A percentile compares a stretch with the other conserved stretches of the same genome.
Evolutionary conservation across 495 filamentous ascomycete species (phyloP).

Genomic region (Hypoxylon fuscum): DNA sequence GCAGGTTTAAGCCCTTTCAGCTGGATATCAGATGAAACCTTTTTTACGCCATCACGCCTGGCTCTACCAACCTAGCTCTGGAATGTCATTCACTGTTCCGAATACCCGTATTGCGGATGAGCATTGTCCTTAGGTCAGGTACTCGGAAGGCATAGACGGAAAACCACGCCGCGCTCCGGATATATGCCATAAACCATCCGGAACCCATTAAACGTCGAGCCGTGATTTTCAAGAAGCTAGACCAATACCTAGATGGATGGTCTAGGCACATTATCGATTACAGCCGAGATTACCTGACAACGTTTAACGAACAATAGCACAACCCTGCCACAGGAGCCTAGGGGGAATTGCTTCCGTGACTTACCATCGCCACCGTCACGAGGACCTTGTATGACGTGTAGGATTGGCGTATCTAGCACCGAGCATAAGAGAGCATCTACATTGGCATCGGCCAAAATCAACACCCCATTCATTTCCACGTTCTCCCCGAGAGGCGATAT

Average conservation of each 20-base stretch:
- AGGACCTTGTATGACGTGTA: slow-evolving; percentile 21
- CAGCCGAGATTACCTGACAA: neutral
- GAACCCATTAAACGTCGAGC: slow-evolving; percentile 9
- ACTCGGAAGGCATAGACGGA: too few relatives aligned
- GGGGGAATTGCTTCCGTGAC: slow-evolving; percentile 3
- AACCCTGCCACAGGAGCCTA: slow-evolving; percentile 8
- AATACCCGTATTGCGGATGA: neutral
- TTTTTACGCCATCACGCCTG: slow-evolving; percentile 1
- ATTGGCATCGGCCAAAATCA: slow-evolving; percentile 20
- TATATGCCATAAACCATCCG: slow-evolving; percentile 1
- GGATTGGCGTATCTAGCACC: slow-evolving; percentile 16
- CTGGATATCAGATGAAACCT: slow-evolving; percentile 65
- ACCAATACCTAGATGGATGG: slow-evolving; percentile 15
- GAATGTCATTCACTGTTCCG: neutral
- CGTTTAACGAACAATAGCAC: neutral
- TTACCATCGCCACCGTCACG: neutral
- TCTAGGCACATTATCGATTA: neutral
- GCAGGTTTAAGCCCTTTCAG: slow-evolving; percentile 73
- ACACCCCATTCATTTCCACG: slow-evolving; percentile 21
- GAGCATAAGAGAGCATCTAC: slow-evolving; percentile 32
- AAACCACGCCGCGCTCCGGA: neutral
- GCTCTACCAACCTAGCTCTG: neutral
- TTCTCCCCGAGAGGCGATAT: slow-evolving; percentile 15
- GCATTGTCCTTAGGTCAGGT: neutral
- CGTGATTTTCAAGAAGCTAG: slow-evolving; percentile 5